Conservation (phyloP, 2,329 filamentous ascomycete genomes). For the Neophaeococcomyces mojaviensis region DNA sequence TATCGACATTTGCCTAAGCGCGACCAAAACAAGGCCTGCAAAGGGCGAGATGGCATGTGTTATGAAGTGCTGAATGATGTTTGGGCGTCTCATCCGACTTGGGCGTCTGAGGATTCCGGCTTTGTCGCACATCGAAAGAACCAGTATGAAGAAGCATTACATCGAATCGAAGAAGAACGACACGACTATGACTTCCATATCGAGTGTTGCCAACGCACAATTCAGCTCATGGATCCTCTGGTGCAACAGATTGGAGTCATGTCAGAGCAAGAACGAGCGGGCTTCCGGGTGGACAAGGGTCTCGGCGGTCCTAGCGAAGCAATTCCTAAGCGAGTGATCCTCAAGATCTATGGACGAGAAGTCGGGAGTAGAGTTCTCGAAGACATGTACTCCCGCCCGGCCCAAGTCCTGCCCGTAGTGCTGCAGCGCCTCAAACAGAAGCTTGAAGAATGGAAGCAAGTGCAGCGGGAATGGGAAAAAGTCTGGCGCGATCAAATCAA, state of each 20-base stretch:
- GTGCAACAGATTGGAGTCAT: slow-evolving; percentile 83
- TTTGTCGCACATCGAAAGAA: slow-evolving; percentile 98
- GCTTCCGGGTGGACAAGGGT: slow-evolving; percentile 72
- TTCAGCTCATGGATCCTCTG: slow-evolving; percentile 90
- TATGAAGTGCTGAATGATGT: slow-evolving; percentile 90
- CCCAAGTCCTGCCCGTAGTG: slow-evolving; percentile 79
- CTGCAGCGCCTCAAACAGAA: slow-evolving; percentile 89
- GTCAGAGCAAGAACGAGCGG: slow-evolving; percentile 61
- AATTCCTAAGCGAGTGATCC: slow-evolving; percentile 93
- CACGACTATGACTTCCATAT: slow-evolving; percentile 99
- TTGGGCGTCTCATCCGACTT: slow-evolving; percentile 97
- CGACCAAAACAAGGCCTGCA: slow-evolving; percentile 84
- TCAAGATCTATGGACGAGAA: slow-evolving; percentile 89
- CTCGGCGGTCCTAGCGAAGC: slow-evolving; percentile 90
- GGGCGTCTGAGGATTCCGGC: slow-evolving; percentile 95
- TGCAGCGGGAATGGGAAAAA: slow-evolving; percentile 96
- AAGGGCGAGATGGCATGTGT: slow-evolving; percentile 90
- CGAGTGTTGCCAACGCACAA: slow-evolving; percentile 87
- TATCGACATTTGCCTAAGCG: slow-evolving; percentile 87
- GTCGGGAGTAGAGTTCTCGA: slow-evolving; percentile 77
- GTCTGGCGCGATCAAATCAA: slow-evolving; percentile 96
- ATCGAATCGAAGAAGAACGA: slow-evolving; percentile 93
- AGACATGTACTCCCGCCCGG: slow-evolving; percentile 77
- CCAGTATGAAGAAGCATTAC: slow-evolving; percentile 83
- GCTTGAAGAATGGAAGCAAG: slow-evolving; percentile 94